Evolutionary conservation across 768 basidiomycete species (phyloP).

Genomic region (Fistulinella prunicolor): DNA sequence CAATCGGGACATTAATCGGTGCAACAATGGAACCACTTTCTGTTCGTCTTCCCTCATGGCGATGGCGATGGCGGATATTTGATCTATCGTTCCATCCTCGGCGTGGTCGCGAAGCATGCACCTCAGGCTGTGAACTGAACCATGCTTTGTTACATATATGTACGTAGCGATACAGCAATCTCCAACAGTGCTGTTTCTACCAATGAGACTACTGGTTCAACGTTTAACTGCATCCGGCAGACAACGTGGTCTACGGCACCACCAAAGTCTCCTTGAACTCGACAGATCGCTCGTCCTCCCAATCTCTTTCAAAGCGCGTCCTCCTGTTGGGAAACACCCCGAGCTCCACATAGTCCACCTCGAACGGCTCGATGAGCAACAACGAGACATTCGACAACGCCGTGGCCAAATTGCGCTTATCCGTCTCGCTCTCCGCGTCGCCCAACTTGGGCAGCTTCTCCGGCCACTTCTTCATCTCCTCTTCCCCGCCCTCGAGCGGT

Average conservation of each 20-base stretch:
- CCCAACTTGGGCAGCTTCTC: conserved; percentile 46
- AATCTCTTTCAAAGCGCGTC: conserved; percentile 52
- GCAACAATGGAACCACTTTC: no score
- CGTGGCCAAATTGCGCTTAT: conserved; percentile 44
- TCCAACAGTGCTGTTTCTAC: no score
- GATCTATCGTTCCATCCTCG: no score
- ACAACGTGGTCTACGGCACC: conserved; percentile 46
- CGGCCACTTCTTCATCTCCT: conserved; percentile 65
- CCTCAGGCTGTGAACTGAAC: no score
- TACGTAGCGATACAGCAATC: no score
- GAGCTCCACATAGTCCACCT: conserved; percentile 69
- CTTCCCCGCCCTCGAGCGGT: conserved; percentile 46
- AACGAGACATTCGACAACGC: conserved; percentile 71
- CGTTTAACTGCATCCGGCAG: background rate
- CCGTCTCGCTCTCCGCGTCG: conserved; percentile 43
- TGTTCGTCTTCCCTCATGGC: no score
- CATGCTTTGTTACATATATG: no score
- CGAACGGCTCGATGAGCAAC: conserved; percentile 64
- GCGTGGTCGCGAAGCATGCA: no score
- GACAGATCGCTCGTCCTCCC: conserved; percentile 28
- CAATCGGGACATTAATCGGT: no score
- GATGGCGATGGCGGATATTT: no score
- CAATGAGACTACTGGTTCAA: no score
- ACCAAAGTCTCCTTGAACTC: conserved; percentile 60
- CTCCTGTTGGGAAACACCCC: conserved; percentile 55